These are phyloP conservation scores for Populus alba DNA, from an alignment of 345 rosid genomes.

Conservation along the genomic window DNA sequence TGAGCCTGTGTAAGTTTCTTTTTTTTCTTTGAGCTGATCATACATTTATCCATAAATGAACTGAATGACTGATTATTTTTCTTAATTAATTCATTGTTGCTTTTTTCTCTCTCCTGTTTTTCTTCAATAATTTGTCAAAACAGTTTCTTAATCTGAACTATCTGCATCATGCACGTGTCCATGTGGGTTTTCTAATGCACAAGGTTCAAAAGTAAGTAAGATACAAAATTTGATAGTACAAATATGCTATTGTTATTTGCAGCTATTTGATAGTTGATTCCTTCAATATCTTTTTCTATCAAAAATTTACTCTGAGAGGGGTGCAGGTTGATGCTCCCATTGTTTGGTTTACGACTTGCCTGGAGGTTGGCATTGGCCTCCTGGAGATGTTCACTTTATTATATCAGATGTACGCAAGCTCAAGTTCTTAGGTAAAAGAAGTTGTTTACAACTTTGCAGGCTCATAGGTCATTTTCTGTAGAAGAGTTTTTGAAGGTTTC, in stretches of 20 bases:
- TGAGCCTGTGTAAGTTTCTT: background rate
- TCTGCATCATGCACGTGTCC: background rate
- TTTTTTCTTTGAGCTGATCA: background rate
- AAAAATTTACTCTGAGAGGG: background rate
- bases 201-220: background rate
- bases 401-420: conserved; percentile 38
- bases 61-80: background rate
- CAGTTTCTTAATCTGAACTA: background rate
- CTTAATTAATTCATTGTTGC: background rate
- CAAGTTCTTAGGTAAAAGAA: conserved; percentile 45
- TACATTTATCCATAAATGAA: background rate
- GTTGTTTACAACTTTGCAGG: conserved; percentile 4
- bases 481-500: conserved; percentile 7
- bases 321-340: conserved; percentile 55
- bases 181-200: background rate
- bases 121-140: background rate
- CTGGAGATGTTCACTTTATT: conserved; percentile 39
- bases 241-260: background rate
- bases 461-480: background rate
- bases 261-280: background rate
- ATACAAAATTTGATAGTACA: background rate
- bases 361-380: conserved; percentile 38
- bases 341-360: conserved; percentile 47
- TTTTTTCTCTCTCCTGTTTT: background rate
- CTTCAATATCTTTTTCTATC: background rate